Evolutionary conservation across 495 filamentous ascomycete species (phyloP).

Genomic region (Chlorociboria aeruginascens): DNA sequence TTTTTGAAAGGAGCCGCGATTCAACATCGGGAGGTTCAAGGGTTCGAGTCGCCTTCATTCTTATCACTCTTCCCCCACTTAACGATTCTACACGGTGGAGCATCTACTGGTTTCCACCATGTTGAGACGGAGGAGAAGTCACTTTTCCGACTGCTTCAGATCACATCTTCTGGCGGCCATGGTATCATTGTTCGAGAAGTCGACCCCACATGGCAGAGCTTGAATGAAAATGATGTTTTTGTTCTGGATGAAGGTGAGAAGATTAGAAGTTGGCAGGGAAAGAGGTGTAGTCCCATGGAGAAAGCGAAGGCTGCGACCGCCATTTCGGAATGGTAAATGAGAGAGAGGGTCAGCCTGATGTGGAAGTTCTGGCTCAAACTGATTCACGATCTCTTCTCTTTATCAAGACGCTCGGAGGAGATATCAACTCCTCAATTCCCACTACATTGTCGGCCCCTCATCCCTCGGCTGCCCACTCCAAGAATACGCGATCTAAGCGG

Average conservation of each 20-base stretch:
- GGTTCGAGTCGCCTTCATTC: constrained; percentile 43
- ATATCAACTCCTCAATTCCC: constrained; percentile 25
- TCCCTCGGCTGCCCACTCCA: neutral
- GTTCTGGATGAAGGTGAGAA: constrained; percentile 46
- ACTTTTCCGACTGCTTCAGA: constrained; percentile 46
- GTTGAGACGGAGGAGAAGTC: constrained; percentile 37
- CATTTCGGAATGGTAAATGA: constrained; percentile 48
- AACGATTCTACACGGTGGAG: constrained; percentile 42
- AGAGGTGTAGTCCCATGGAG: constrained; percentile 50
- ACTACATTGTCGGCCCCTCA: constrained; percentile 23
- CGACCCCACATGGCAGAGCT: constrained; percentile 44
- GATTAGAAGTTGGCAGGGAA: constrained; percentile 56
- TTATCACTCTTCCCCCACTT: constrained; percentile 42
- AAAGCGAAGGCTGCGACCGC: constrained; percentile 52
- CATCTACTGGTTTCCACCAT: constrained; percentile 46
- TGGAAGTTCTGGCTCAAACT: constrained; percentile 46
- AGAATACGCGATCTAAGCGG: constrained; percentile 22
- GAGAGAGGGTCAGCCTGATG: constrained; percentile 38
- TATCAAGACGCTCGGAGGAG: constrained; percentile 43
- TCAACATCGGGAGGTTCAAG: constrained; percentile 47
- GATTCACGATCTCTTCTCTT: constrained; percentile 40
- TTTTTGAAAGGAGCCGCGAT: constrained; percentile 45
- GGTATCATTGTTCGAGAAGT: constrained; percentile 48
- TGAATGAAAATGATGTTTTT: constrained; percentile 51
- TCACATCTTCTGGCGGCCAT: constrained; percentile 28